Base-by-base conservation (phyloP, 495 filamentous ascomycete species). In the Tricharina praecox region DNA sequence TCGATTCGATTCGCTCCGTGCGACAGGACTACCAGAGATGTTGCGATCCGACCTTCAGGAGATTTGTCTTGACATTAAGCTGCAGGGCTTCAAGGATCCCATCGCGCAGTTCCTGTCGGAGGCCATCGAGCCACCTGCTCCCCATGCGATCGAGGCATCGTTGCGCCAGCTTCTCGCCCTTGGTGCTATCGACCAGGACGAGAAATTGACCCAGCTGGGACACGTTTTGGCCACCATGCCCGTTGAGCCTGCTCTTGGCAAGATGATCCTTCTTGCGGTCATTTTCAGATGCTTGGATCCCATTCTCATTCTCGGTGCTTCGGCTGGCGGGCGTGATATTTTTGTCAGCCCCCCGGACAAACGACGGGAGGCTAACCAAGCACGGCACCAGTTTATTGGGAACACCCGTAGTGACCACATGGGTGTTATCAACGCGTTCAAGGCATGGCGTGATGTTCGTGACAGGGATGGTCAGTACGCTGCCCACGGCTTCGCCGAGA, bases 241-340 rank as follows among this genome's bases (percentile, higher is more conserved):
- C 28, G 59, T 75, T 24, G 62, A 70, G 43, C 75, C 75, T 21
- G 55, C 59, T 8, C 59, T 73, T 40, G 74, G 69, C 26, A 77
- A 75, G 48, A 67, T 78, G 68, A 68, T 77, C 30, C 51, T 77
- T 19, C 56, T 78, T 8, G 74, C 73, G 7, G 59, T 74, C 34
- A 70, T 77, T 19, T 79, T 78, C 62, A 64, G 68, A 18, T 79
- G 76, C 50, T 62, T 79, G 8, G 72, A 78, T 46, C 72, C 75
- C 0, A 70, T 79, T 51, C 48, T 78, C 23, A 68, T 78, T 30
- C 41, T 77, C 4, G 71, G 66, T 24, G 64, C 67, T 16, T 60
- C 68, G 2, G 55, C 62, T 2, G 47, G 53, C 3, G 64, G 66
- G 23, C 54, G 63, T 8, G 49, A 61, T n/a, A 51, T 75, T 3